These are phyloP conservation scores for Wickerhamomyces strasburgensis DNA, from an alignment of 805 yeast genomes.

Conservation along the genomic window DNA sequence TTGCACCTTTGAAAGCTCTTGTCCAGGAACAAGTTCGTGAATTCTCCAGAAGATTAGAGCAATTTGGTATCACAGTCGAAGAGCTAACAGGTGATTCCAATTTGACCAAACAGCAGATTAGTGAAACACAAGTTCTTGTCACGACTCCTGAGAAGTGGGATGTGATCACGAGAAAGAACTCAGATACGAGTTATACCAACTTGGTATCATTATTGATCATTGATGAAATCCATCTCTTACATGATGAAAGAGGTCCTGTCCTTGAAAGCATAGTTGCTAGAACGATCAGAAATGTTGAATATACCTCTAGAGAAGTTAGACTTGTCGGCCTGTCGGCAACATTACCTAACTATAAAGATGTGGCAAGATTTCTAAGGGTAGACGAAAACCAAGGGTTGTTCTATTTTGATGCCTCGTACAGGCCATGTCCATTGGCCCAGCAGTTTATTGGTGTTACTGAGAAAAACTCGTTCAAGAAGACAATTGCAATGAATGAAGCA, in stretches of 20 bases:
- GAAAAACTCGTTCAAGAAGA: constrained; percentile 68
- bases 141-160: constrained; percentile 99
- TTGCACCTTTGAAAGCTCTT: constrained; percentile 91
- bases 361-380: constrained; percentile 74
- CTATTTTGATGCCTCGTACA: constrained; percentile 73
- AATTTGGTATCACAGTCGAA: constrained; percentile 65
- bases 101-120: constrained; percentile 68
- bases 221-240: constrained; percentile 90
- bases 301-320: constrained; percentile 49
- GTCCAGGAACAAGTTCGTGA: constrained; percentile 94
- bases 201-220: constrained; percentile 69
- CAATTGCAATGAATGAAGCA: constrained; percentile 84
- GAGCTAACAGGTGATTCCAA: constrained; percentile 91
- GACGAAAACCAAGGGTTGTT: constrained; percentile 56
- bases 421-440: constrained; percentile 93
- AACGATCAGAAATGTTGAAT: constrained; percentile 44
- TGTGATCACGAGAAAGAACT: constrained; percentile 78
- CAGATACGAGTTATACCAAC: constrained; percentile 59
- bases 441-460: constrained; percentile 86
- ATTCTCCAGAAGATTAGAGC: constrained; percentile 61
- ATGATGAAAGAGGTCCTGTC: constrained; percentile 95
- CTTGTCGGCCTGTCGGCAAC: constrained; percentile 90
- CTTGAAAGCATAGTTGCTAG: constrained; percentile 83
- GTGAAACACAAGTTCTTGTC: constrained; percentile 75
- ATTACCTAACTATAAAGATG: constrained; percentile 82